Evolutionary conservation across 306 rosid species (phyloP).

Genomic region (Ormosia semicastrata): DNA sequence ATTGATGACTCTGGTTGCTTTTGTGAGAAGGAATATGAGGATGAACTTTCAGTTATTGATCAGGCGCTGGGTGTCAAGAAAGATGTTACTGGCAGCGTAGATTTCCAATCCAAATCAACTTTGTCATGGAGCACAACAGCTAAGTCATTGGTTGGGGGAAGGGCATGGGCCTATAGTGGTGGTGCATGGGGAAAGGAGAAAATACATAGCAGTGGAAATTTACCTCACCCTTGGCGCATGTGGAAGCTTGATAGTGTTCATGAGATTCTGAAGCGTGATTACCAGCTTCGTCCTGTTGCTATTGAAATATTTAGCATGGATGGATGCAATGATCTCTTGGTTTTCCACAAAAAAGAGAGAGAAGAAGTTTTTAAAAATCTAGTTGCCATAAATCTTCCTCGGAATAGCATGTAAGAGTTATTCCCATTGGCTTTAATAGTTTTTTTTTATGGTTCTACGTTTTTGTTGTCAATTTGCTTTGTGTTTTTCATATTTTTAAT

Average conservation of each 20-base stretch:
- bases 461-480: neutral
- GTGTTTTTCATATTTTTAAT: neutral
- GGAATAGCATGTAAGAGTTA: constrained; percentile 85
- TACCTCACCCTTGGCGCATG: constrained; percentile 96
- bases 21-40: constrained; percentile 86
- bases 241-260: constrained; percentile 98
- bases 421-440: constrained; percentile 4
- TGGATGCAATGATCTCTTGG: constrained; percentile 97
- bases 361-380: constrained; percentile 94
- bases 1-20: constrained; percentile 84
- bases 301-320: constrained; percentile 99
- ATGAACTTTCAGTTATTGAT: constrained; percentile 93
- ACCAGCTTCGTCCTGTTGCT: constrained; percentile 99
- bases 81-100: constrained; percentile 61
- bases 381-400: constrained; percentile 93
- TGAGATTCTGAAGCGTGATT: constrained; percentile 99
- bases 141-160: constrained; percentile 83
- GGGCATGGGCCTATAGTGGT: constrained; percentile 99
- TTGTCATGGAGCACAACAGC: constrained; percentile 63
- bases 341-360: constrained; percentile 97
- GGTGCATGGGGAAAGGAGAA: constrained; percentile 99
- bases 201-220: constrained; percentile 73
- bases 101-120: constrained; percentile 84
- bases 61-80: constrained; percentile 98
- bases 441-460: constrained; percentile 18